phyloP scores from a whole-genome alignment of 73 alveolate genomes.

The Effrenium voratum region DNA sequence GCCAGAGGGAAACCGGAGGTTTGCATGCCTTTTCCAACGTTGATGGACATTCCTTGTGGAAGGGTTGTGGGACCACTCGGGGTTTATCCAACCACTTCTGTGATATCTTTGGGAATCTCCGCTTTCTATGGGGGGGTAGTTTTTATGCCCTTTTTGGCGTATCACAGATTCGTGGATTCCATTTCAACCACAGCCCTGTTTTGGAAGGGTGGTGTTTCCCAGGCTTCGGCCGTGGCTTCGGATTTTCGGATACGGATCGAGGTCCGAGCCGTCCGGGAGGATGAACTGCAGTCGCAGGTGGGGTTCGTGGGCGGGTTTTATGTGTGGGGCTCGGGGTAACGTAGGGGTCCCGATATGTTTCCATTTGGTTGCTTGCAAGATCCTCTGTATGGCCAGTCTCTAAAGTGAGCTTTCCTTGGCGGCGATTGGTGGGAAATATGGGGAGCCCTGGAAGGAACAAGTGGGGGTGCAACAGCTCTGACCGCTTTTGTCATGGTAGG shows the following conservation, averaged over 20 bases:
- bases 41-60: too few species aligned
- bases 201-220: too few species aligned
- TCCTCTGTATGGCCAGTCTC: too few species aligned
- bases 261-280: conserved; percentile 84
- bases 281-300: conserved; percentile 66
- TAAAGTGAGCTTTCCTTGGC: neutral
- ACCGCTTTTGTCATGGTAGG: neutral
- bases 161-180: neutral
- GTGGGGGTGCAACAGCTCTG: neutral
- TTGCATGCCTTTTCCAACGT: too few species aligned
- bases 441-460: neutral
- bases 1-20: too few species aligned
- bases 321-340: neutral
- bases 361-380: too few species aligned
- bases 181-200: too few species aligned
- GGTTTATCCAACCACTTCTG: too few species aligned
- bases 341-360: neutral
- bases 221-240: too few species aligned
- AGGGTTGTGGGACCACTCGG: too few species aligned
- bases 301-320: neutral
- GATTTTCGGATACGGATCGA: neutral
- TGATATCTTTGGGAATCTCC: too few species aligned
- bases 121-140: too few species aligned
- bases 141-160: neutral
- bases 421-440: neutral